A percentile compares a stretch with the other conserved stretches of the same genome.
These are phyloP conservation scores for Rhodosorus marinus DNA, from an alignment of 23 red algal genomes.

Conservation along the genomic window DNA sequence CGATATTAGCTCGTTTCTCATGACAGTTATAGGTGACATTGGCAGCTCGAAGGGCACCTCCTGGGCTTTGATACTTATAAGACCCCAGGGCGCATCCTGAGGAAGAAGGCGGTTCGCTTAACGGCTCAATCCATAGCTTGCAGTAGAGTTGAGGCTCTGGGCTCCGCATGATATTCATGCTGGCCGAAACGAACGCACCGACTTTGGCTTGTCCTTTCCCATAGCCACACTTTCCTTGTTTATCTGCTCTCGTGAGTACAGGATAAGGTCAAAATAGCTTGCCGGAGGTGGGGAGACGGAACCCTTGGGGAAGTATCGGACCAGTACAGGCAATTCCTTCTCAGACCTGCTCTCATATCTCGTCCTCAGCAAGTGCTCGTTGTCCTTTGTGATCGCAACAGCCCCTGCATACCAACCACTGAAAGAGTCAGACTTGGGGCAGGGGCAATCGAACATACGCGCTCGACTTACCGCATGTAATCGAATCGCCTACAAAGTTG, in stretches of 20 bases:
- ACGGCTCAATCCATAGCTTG: no score
- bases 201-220: conserved; percentile 1
- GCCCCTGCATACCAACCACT: conserved; percentile 3
- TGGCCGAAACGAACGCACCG: no score
- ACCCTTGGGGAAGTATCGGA: conserved; percentile 34
- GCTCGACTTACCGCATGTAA: background rate
- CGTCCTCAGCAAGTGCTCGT: conserved; percentile 41
- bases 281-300: conserved; percentile 9
- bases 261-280: conserved; percentile 73
- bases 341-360: conserved; percentile 42
- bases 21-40: conserved; percentile 94
- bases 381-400: conserved; percentile 44
- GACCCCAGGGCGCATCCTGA: conserved; percentile 41
- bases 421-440: background rate
- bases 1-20: conserved; percentile 73
- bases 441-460: background rate
- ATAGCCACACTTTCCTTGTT: conserved; percentile 5
- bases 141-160: no score
- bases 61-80: conserved; percentile 85
- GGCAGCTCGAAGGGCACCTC: conserved; percentile 61
- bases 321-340: conserved; percentile 75
- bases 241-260: conserved; percentile 22
- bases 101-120: no score
- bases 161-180: no score
- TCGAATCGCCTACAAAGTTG: conserved; percentile 12